Percentiles rank a stretch among this genome's conserved stretches.
Evolutionary conservation across 306 rosid species (phyloP).

Genomic region (Vicia faba): DNA sequence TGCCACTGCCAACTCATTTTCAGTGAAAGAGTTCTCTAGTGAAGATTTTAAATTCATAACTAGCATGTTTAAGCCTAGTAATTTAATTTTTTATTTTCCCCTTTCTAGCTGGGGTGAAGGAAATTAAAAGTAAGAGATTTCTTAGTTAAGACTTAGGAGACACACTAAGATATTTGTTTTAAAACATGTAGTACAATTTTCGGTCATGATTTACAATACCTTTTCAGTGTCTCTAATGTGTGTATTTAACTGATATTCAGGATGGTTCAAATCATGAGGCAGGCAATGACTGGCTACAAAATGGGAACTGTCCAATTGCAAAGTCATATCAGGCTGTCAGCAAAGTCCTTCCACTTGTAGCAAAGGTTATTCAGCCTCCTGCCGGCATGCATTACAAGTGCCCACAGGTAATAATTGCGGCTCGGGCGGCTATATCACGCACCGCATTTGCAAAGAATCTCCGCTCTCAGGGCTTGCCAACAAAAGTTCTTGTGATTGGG

Average conservation of each 20-base stretch:
- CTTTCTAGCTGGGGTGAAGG: neutral
- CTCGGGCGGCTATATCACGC: conserved; percentile 85
- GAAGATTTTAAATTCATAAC: neutral
- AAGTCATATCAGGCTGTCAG: conserved; percentile 94
- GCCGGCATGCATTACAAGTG: conserved; percentile 74
- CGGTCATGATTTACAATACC: conserved; percentile 20
- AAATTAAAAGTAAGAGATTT: neutral
- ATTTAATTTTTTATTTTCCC: conserved; percentile 6
- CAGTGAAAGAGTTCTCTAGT: neutral
- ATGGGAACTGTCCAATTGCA: conserved; percentile 89
- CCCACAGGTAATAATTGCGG: conserved; percentile 81
- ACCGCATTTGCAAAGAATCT: conserved; percentile 94
- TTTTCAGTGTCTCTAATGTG: conserved; percentile 29
- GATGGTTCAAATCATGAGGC: conserved; percentile 83
- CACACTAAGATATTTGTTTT: conserved; percentile 6
- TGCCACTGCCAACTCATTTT: conserved; percentile 2
- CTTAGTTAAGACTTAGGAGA: too few relatives aligned
- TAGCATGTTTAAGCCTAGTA: conserved; percentile 12
- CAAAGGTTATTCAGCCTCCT: conserved; percentile 86
- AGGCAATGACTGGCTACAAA: conserved; percentile 86
- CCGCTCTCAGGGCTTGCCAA: conserved; percentile 89
- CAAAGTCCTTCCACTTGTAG: conserved; percentile 81
- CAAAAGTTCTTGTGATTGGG: conserved; percentile 90
- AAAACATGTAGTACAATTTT: neutral
- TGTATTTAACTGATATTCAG: conserved; percentile 50